Conservation (phyloP, 2,329 filamentous ascomycete genomes). For the Fusarium tanahbumbuense region DNA sequence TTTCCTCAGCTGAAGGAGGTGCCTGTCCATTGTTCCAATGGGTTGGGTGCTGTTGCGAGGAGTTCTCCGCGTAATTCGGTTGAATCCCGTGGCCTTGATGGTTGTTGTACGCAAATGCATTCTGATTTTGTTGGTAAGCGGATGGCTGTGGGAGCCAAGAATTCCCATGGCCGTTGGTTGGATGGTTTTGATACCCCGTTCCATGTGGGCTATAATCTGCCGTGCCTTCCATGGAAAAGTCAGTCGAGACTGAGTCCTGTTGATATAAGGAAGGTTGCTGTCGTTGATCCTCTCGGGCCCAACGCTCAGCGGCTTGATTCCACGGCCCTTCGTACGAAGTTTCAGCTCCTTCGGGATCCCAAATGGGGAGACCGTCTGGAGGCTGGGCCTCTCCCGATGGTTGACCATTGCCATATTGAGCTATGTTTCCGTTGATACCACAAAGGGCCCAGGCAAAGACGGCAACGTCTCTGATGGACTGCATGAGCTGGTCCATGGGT, state of each 20-base stretch:
- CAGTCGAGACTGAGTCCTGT: conserved; percentile 11
- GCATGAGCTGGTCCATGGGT: conserved; percentile 74
- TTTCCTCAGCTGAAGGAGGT: conserved; percentile 27
- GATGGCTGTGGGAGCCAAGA: conserved; percentile 22
- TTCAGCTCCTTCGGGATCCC: conserved; percentile 38
- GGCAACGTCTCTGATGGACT: conserved; percentile 83
- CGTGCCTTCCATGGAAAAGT: conserved; percentile 1
- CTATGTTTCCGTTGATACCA: conserved; percentile 81
- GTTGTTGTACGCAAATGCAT: conserved; percentile 24
- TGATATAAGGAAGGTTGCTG: conserved; percentile 5
- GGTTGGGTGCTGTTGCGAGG: conserved; percentile 2
- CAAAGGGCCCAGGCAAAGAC: conserved; percentile 90
- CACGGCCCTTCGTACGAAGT: conserved; percentile 40
- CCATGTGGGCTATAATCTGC: conserved; percentile 1
- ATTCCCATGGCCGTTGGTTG: conserved; percentile 11
- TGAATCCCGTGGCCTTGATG: conserved; percentile 7
- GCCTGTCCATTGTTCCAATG: conserved; percentile 14
- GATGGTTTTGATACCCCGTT: conserved; percentile 12
- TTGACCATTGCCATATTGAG: conserved; percentile 70
- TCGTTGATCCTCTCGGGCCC: conserved; percentile 24
- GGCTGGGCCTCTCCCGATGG: conserved; percentile 74
- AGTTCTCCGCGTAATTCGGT: neutral
- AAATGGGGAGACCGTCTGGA: conserved; percentile 44
- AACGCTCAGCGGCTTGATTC: conserved; percentile 43
- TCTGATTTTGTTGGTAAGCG: conserved; percentile 29